Percentiles rank a stretch among this genome's conserved stretches.
Conservation (phyloP, 495 filamentous ascomycete species). For the Entonaema liquescens region DNA sequence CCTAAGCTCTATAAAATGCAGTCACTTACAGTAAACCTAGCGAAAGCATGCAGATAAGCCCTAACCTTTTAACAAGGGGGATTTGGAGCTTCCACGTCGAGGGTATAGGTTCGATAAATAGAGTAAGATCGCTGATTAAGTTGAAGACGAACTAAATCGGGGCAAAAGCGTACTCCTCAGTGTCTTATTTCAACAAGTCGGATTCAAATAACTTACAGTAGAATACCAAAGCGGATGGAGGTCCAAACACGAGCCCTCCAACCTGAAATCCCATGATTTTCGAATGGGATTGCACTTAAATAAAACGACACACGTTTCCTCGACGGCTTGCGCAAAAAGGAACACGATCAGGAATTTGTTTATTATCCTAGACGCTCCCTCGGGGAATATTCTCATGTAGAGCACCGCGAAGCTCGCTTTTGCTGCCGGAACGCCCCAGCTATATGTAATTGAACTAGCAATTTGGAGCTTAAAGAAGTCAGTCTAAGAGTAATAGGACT, state of each 20-base stretch:
- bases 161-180: neutral
- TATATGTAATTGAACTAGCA: slow-evolving; percentile 30
- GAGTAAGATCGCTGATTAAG: slow-evolving; percentile 36
- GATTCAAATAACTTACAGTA: slow-evolving; percentile 28
- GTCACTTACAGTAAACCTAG: slow-evolving; percentile 51
- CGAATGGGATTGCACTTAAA: slow-evolving; percentile 32
- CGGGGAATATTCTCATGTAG: slow-evolving; percentile 40
- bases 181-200: neutral
- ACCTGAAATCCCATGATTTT: slow-evolving; percentile 36
- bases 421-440: slow-evolving; percentile 33
- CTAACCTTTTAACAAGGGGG: slow-evolving; percentile 50
- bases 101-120: slow-evolving; percentile 46
- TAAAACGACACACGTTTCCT: slow-evolving; percentile 37
- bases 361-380: slow-evolving; percentile 20
- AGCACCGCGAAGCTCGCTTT: slow-evolving; percentile 42
- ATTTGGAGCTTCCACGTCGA: slow-evolving; percentile 46
- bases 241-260: slow-evolving; percentile 36
- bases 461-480: slow-evolving; percentile 24
- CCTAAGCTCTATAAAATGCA: neutral
- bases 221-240: slow-evolving; percentile 40
- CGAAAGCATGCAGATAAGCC: slow-evolving; percentile 55
- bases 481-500: neutral
- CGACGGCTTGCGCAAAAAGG: slow-evolving; percentile 30
- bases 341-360: slow-evolving; percentile 38
- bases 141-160: slow-evolving; percentile 41